Conservation (phyloP, 2,329 filamentous ascomycete species). For the Nothopassalora personata region DNA sequence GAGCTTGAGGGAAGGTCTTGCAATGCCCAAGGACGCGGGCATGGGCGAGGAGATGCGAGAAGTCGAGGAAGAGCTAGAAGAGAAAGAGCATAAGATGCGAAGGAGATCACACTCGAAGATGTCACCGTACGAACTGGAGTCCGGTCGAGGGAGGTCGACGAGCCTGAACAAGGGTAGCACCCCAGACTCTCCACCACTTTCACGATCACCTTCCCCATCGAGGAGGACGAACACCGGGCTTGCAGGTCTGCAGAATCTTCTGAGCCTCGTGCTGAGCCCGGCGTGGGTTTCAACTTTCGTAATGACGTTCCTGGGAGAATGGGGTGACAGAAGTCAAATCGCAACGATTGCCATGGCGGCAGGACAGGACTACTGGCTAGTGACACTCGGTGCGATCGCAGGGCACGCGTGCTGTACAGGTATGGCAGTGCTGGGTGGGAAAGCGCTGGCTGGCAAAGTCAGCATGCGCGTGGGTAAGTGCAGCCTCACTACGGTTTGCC, state of each 20-base stretch:
- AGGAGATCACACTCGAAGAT: conserved; percentile 66
- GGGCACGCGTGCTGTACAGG: conserved; percentile 89
- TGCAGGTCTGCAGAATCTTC: conserved; percentile 74
- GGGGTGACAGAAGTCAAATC: conserved; percentile 96
- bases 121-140: conserved; percentile 50
- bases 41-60: conserved; percentile 97
- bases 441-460: conserved; percentile 86
- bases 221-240: conserved; percentile 16
- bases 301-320: conserved; percentile 98
- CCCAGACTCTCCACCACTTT: conserved; percentile 22
- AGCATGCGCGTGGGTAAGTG: conserved; percentile 91
- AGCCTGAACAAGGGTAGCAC: conserved; percentile 11
- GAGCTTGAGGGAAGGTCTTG: conserved; percentile 77
- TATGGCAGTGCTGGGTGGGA: conserved; percentile 83
- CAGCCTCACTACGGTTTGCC: conserved; percentile 5
- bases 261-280: conserved; percentile 81
- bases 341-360: conserved; percentile 98
- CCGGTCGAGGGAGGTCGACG: conserved; percentile 21
- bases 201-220: conserved; percentile 25
- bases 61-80: conserved; percentile 86
- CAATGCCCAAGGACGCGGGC: conserved; percentile 83
- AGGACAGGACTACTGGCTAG: conserved; percentile 98
- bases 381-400: conserved; percentile 78
- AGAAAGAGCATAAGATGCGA: conserved; percentile 68
- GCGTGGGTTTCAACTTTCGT: conserved; percentile 98